Conservation (phyloP, 305 asterid genomes). For the Fraxinus sp. region DNA sequence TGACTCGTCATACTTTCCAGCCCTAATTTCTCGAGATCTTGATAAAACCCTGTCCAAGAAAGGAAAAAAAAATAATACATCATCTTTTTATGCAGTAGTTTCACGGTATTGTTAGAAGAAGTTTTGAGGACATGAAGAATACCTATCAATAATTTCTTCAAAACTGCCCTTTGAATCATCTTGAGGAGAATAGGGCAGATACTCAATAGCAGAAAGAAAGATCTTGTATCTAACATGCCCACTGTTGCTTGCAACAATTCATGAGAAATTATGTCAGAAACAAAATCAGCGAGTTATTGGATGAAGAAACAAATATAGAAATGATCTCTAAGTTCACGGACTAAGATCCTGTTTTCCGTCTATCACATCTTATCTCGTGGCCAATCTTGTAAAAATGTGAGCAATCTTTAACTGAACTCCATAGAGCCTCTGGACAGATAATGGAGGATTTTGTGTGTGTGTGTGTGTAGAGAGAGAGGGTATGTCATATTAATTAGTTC, state of each 20-base stretch:
- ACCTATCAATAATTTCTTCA: slow-evolving; percentile 97
- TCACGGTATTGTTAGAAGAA: background rate
- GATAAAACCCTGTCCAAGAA: slow-evolving; percentile 61
- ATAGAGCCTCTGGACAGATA: background rate
- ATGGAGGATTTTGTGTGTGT: background rate
- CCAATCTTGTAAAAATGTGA: background rate
- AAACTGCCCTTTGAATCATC: slow-evolving; percentile 78
- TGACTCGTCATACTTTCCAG: slow-evolving; percentile 50
- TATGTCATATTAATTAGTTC: background rate
- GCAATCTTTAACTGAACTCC: background rate
- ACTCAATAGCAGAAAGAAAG: slow-evolving; percentile 83
- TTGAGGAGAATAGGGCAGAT: slow-evolving; percentile 72
- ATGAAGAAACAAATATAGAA: slow-evolving; percentile 8
- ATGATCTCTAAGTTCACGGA: slow-evolving; percentile 8
- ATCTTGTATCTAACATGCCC: slow-evolving; percentile 86
- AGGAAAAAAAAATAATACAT: slow-evolving; percentile 11
- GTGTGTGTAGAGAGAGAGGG: background rate
- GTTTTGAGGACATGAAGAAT: slow-evolving; percentile 27
- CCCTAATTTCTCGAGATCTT: slow-evolving; percentile 75
- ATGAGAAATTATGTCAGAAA: slow-evolving; percentile 19
- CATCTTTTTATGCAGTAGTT: slow-evolving; percentile 20
- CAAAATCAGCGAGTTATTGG: slow-evolving; percentile 17
- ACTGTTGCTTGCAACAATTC: slow-evolving; percentile 46
- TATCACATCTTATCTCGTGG: slow-evolving; percentile 8
- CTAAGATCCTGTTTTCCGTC: background rate